Evolutionary conservation across 371 early-diverging fungal genomes (phyloP), one percentile per base, ranked within the genome.

Genomic region (Mucor mucedo): DNA sequence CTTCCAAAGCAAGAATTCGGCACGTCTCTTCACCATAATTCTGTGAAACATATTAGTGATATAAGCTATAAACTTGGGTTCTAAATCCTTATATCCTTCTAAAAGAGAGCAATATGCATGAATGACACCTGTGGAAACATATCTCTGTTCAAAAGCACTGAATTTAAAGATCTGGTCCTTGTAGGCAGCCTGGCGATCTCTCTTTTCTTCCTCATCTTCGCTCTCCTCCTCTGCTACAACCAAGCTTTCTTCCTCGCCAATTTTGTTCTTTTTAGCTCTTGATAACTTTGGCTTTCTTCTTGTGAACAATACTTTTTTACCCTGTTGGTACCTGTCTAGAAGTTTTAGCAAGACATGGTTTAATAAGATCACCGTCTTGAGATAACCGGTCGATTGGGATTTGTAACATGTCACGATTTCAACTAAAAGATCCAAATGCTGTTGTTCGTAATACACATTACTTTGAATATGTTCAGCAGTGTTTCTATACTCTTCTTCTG

Each of bases 361-460:
- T 48, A 87, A 71, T 53, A 80, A 70, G 5, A 88, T 72, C 6
- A 89, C 71, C 2, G 82, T 65, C 52, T 84, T 69, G 30, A 91
- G 65, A 56, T 89, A 89, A 21, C 88, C 71, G 13, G 50, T 67
- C 0, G 84, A 82, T 55, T 86, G 88, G 3, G 38, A 62, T 11
- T 63, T 81, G 67, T 83, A 87, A 8, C 57, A 55, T 30, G 73
- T 72, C 2, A 83, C 62, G 21, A 89, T 60, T 4, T 82, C 77
- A 21, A 80, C 58, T 54, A 90, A 73, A 11, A 88, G 42, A 45
- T 92, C 91, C 7, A 91, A 65, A 0, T 84, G 82, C 0, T 83
- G 71, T 27, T 87, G 84, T 38, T 91, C 91, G 57, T 92, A 88
- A 58, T 85, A 91, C 29, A 92, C 60, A 47, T 91, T 91, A 63